Evolutionary conservation across 2,329 filamentous ascomycete species (phyloP).

Genomic region (Epichloe brachyelytri): DNA sequence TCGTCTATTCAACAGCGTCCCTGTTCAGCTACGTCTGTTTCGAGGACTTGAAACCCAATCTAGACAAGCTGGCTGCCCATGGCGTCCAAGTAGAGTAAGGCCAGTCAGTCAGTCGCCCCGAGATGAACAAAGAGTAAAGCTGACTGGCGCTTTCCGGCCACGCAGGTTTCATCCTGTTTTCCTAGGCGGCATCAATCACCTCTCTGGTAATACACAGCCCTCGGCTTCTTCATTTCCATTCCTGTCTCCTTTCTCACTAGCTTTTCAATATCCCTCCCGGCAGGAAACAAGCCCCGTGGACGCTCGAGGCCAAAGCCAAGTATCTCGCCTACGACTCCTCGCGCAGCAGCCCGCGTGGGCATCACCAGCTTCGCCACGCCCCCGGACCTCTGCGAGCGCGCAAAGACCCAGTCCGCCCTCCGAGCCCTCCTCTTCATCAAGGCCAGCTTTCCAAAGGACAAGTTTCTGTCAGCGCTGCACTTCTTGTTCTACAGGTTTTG

Average conservation of each 20-base stretch:
- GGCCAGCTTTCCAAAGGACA: conserved; percentile 32
- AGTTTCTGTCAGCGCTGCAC: conserved; percentile 40
- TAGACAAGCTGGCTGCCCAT: conserved; percentile 40
- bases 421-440: conserved; percentile 57
- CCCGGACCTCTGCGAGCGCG: conserved; percentile 28
- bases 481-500: conserved; percentile 50
- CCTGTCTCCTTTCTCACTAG: not conserved
- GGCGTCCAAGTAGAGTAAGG: conserved; percentile 53
- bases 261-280: not conserved
- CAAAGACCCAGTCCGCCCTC: conserved; percentile 42
- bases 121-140: not conserved
- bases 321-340: conserved; percentile 36
- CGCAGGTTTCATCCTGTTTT: conserved; percentile 58
- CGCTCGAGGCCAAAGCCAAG: conserved; percentile 50
- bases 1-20: conserved; percentile 38
- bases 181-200: conserved; percentile 52
- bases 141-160: not conserved
- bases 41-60: conserved; percentile 43
- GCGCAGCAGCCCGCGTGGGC: conserved; percentile 26
- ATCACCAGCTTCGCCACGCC: conserved; percentile 25
- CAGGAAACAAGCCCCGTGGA: conserved; percentile 69
- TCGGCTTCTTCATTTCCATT: not conserved
- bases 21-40: conserved; percentile 46
- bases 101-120: not conserved
- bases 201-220: conserved; percentile 31